Evolutionary conservation across 2,329 filamentous ascomycete genomes (phyloP).

Genomic region (Setomelanomma holmii): DNA sequence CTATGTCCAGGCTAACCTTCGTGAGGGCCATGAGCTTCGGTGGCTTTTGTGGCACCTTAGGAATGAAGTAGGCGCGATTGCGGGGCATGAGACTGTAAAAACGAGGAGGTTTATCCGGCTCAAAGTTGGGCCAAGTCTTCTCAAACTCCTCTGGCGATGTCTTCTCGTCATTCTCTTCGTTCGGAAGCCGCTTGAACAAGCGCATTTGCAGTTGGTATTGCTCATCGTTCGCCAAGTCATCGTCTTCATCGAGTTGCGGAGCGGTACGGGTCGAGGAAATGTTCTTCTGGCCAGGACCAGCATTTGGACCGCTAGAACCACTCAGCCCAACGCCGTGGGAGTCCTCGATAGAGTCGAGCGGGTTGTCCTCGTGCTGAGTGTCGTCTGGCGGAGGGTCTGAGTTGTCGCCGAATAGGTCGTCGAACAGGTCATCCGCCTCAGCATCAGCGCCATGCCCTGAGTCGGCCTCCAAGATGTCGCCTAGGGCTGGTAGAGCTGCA

Average conservation of each 20-base stretch:
- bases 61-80: conserved; percentile 77
- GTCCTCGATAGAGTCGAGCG: conserved; percentile 42
- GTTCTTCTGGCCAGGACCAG: conserved; percentile 23
- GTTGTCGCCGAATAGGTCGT: conserved; percentile 50
- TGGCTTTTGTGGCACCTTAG: conserved; percentile 78
- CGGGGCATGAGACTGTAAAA: conserved; percentile 85
- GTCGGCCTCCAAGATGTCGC: conserved; percentile 27
- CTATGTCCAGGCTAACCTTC: conserved; percentile 87
- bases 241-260: conserved; percentile 38
- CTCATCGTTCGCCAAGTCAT: conserved; percentile 29
- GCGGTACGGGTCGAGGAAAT: conserved; percentile 24
- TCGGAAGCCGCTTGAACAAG: conserved; percentile 39
- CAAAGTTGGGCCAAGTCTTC: conserved; percentile 81
- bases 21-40: conserved; percentile 84
- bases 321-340: conserved; percentile 10
- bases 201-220: conserved; percentile 28
- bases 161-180: conserved; percentile 69
- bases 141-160: conserved; percentile 78
- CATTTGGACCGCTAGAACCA: conserved; percentile 9
- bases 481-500: conserved; percentile 11
- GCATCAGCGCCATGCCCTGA: conserved; percentile 31
- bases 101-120: conserved; percentile 74
- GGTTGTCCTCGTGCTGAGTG: conserved; percentile 47
- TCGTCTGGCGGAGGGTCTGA: conserved; percentile 31
- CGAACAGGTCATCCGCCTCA: conserved; percentile 56